Conservation (phyloP, 2,329 filamentous ascomycete species). For the Diaporthe batatas region DNA sequence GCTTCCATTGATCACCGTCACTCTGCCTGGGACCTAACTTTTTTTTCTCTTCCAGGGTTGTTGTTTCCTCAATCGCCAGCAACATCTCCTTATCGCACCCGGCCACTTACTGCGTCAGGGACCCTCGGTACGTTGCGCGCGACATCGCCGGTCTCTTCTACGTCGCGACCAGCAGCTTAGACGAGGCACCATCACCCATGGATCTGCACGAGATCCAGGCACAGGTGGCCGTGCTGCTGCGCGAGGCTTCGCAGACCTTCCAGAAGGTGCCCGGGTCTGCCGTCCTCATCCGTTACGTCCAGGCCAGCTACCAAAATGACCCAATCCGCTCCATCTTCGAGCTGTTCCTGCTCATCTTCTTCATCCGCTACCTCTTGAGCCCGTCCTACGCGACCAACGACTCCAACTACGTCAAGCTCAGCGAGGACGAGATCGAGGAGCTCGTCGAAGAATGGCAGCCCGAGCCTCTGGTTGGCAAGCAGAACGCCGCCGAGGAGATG, state of each 20-base stretch:
- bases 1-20: conserved; percentile 24
- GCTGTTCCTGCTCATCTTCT: conserved; percentile 93
- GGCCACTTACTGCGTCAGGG: not conserved
- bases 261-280: conserved; percentile 94
- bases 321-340: conserved; percentile 94
- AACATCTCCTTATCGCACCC: no score
- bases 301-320: conserved; percentile 97
- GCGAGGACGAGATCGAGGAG: conserved; percentile 97
- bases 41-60: not conserved
- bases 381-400: conserved; percentile 94
- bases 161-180: not conserved
- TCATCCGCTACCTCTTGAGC: conserved; percentile 90
- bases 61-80: not conserved
- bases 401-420: conserved; percentile 88
- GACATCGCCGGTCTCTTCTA: not conserved
- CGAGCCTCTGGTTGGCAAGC: conserved; percentile 85
- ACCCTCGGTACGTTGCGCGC: not conserved
- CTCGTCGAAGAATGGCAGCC: conserved; percentile 96
- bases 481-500: conserved; percentile 80
- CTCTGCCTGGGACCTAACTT: not conserved
- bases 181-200: conserved; percentile 64
- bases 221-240: conserved; percentile 65
- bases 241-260: conserved; percentile 74
- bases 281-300: conserved; percentile 94
- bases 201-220: conserved; percentile 73